A percentile compares a stretch with the other conserved stretches of the same genome.
phyloP scores from a whole-genome alignment of 352 stramenopile genomes.

The Globisporangium nunn region DNA sequence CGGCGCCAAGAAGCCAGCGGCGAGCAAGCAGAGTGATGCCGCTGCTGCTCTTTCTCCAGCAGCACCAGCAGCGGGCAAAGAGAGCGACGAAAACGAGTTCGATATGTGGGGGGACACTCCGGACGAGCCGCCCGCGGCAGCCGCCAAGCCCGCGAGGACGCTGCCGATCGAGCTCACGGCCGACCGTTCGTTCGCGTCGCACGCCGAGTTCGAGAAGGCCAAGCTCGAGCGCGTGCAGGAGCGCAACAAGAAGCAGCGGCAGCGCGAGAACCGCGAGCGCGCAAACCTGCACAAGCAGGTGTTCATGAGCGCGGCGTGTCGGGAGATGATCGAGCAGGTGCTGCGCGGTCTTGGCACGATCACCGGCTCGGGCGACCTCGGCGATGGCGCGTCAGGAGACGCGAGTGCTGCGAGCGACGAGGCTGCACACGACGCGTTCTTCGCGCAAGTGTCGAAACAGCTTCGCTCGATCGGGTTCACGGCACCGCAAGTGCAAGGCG shows the following conservation, averaged over 20 bases:
- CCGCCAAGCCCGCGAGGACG: slow-evolving; percentile 13
- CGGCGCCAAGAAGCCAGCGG: too few relatives aligned
- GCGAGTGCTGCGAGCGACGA: slow-evolving; percentile 4
- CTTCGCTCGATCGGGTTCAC: slow-evolving; percentile 57
- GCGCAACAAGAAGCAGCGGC: slow-evolving; percentile 71
- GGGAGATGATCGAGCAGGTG: slow-evolving; percentile 85
- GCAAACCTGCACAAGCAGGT: slow-evolving; percentile 87
- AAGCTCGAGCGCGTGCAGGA: slow-evolving; percentile 43
- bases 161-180: slow-evolving; percentile 38
- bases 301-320: slow-evolving; percentile 86
- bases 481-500: slow-evolving; percentile 35
- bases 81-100: slow-evolving; percentile 14
- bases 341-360: slow-evolving; percentile 39
- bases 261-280: slow-evolving; percentile 88
- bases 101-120: slow-evolving; percentile 34
- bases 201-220: slow-evolving; percentile 59
- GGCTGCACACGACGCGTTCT: slow-evolving; percentile 15
- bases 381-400: slow-evolving; percentile 1
- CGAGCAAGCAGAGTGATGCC: slow-evolving; percentile 3
- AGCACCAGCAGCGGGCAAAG: neutral
- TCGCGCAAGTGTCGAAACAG: slow-evolving; percentile 18
- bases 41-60: slow-evolving; percentile 1
- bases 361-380: slow-evolving; percentile 9
- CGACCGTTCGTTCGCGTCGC: slow-evolving; percentile 70
- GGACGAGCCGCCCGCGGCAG: slow-evolving; percentile 1